phyloP scores from a whole-genome alignment of 2,329 filamentous ascomycete genomes.

The Sporothrix mexicana region DNA sequence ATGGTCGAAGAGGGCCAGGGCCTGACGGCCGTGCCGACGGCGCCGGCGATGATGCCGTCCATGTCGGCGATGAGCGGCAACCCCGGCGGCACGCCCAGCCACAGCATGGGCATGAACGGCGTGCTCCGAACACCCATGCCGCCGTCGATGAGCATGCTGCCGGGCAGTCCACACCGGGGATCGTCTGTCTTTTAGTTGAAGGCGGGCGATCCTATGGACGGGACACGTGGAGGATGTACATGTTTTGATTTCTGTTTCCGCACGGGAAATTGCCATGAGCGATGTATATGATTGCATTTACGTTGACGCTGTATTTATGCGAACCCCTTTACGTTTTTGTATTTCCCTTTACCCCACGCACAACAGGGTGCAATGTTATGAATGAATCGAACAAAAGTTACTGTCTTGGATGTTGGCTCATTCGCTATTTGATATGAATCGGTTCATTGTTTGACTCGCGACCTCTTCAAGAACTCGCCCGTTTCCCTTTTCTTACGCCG shows the following conservation, averaged over 20 bases:
- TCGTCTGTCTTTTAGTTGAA: constrained; percentile 4
- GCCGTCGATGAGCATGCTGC: constrained; percentile 21
- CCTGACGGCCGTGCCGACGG: not conserved
- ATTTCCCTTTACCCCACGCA: not conserved
- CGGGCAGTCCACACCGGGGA: constrained; percentile 19
- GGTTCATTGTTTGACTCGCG: no score
- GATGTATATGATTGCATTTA: constrained; percentile 23
- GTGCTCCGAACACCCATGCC: constrained; percentile 11
- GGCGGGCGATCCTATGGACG: no score
- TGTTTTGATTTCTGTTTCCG: not conserved
- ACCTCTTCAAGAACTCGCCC: no score
- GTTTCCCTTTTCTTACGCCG: no score
- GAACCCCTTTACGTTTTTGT: not conserved
- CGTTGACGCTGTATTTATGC: not conserved
- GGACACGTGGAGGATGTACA: no score
- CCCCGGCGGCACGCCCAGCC: not conserved
- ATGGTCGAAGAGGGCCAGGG: constrained; percentile 17
- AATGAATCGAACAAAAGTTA: constrained; percentile 3
- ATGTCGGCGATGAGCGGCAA: constrained; percentile 1
- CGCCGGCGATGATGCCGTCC: not conserved
- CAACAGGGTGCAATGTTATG: not conserved
- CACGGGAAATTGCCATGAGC: constrained; percentile 2
- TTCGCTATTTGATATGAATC: no score
- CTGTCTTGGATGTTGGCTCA: no score
- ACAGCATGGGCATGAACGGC: constrained; percentile 12